Base-by-base conservation (phyloP, 371 early-diverging fungal species). In the Syncephalastrum monosporum region DNA sequence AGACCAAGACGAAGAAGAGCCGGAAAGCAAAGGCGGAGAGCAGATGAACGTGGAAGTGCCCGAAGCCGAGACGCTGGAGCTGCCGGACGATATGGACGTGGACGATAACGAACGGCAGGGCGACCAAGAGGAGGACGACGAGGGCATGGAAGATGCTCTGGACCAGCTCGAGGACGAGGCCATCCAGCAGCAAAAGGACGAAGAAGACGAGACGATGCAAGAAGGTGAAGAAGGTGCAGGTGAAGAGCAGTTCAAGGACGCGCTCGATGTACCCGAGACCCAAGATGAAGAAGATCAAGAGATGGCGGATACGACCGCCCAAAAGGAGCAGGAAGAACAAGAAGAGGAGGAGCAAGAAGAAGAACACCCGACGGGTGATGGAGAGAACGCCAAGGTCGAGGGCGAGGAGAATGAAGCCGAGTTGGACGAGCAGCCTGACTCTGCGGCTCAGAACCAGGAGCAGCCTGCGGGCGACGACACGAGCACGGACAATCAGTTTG, bases 21-120 rank as follows among this genome's bases (percentile, higher is more conserved):
- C 49, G n/a, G 65, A 62, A 25, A 71, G 59, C 13, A 60, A 59
- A 14, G 63, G 67, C 19, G 57, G 79, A 16, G 82, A 80, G 48
- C 70, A 77, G 47, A 67, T 85, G 67, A 79, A 86, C 61, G 74
- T 79, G 46, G 84, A 84, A 41, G 79, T 82, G 21, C 81, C 84
- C 51, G 84, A 82, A 60, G 79, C 83, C 0, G 84, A 84, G 42
- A 85, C 79, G 17, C 65, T 84, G 29, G 84, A 86, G 10, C 53
- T 81, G 42, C 84, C 81, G 51, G 90, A 90, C 55, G 88, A 86
- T 61, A 76, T 79, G 76, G 83, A 73, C 45, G 65, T 63, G 29
- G 65, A 69, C 59, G 69, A 67, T 25, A 69, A 72, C 52, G 65
- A 57, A 44, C 67, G 55, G 38, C 62, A 59, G 17, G 53, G 43